These are phyloP conservation scores for Yamadazyma dushanensis DNA, from an alignment of 1,139 yeast genomes.

Conservation along the genomic window DNA sequence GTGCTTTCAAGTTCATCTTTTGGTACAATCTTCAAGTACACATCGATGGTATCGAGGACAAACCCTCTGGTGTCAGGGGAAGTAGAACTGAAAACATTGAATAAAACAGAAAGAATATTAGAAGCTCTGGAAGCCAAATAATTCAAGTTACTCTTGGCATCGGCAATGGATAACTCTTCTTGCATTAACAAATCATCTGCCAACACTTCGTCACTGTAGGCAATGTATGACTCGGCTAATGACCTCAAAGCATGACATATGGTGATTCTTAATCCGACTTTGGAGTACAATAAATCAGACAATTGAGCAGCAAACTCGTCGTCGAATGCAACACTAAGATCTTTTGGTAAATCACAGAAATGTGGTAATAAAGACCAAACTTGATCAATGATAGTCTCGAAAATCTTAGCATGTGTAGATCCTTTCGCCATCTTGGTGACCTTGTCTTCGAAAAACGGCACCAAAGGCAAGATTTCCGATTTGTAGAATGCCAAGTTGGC, in stretches of 20 bases:
- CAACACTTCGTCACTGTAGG: conserved; percentile 60
- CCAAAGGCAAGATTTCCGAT: conserved; percentile 64
- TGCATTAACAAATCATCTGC: conserved; percentile 58
- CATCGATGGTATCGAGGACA: conserved; percentile 82
- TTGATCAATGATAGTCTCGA: conserved; percentile 83
- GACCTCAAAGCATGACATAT: conserved; percentile 80
- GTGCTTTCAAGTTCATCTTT: conserved; percentile 67
- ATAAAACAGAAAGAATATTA: conserved; percentile 79
- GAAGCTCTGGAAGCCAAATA: conserved; percentile 66
- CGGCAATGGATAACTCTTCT: conserved; percentile 58
- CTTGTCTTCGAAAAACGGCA: conserved; percentile 55
- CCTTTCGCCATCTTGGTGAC: conserved; percentile 47
- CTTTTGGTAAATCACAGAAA: conserved; percentile 85
- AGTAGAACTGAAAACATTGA: conserved; percentile 89
- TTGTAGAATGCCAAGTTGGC: conserved; percentile 69
- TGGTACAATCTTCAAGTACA: conserved; percentile 71
- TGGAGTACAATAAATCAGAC: conserved; percentile 72
- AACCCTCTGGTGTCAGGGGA: conserved; percentile 80
- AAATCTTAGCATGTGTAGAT: conserved; percentile 70
- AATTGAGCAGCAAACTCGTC: conserved; percentile 77
- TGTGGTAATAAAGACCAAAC: conserved; percentile 90
- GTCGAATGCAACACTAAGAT: conserved; percentile 61
- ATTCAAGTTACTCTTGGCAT: conserved; percentile 57
- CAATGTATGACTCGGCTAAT: conserved; percentile 74
- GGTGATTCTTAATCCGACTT: conserved; percentile 71